phyloP scores from a whole-genome alignment of 208 protist genomes.

The Acanthamoeba castellanii region DNA sequence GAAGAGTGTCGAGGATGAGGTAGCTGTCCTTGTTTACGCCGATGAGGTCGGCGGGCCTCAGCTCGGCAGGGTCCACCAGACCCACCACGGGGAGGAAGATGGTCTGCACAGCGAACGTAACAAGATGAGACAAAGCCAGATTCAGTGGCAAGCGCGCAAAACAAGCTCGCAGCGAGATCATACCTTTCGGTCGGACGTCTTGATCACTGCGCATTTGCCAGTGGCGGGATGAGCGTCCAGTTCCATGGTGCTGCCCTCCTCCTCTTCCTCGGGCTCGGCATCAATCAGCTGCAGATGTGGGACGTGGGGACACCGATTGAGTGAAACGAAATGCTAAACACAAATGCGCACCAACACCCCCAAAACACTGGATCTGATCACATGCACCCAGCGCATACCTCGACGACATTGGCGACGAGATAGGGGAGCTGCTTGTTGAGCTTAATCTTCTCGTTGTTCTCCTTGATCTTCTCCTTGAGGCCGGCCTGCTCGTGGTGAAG shows the following conservation, averaged over 20 bases:
- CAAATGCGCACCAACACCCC: neutral
- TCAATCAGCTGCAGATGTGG: slow-evolving; percentile 60
- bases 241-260: slow-evolving; percentile 80
- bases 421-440: slow-evolving; percentile 96
- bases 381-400: slow-evolving; percentile 85
- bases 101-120: slow-evolving; percentile 88
- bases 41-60: slow-evolving; percentile 99
- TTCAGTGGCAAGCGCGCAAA: neutral
- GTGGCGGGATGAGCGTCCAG: slow-evolving; percentile 78
- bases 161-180: neutral
- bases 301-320: neutral
- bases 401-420: slow-evolving; percentile 95
- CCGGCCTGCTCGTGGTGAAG: slow-evolving; percentile 89
- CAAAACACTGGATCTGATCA: neutral
- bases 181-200: slow-evolving; percentile 98
- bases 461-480: slow-evolving; percentile 88
- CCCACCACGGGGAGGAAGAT: slow-evolving; percentile 99
- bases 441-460: slow-evolving; percentile 96
- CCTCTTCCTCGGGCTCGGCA: slow-evolving; percentile 75
- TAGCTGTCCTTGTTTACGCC: slow-evolving; percentile 99
- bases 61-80: slow-evolving; percentile 97
- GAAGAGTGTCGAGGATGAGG: slow-evolving; percentile 99
- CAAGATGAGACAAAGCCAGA: slow-evolving; percentile 27
- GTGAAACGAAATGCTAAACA: neutral
- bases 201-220: slow-evolving; percentile 98